These are phyloP conservation scores for Lasiodiplodia citricola DNA, from an alignment of 2,329 filamentous ascomycete genomes.

Conservation along the genomic window DNA sequence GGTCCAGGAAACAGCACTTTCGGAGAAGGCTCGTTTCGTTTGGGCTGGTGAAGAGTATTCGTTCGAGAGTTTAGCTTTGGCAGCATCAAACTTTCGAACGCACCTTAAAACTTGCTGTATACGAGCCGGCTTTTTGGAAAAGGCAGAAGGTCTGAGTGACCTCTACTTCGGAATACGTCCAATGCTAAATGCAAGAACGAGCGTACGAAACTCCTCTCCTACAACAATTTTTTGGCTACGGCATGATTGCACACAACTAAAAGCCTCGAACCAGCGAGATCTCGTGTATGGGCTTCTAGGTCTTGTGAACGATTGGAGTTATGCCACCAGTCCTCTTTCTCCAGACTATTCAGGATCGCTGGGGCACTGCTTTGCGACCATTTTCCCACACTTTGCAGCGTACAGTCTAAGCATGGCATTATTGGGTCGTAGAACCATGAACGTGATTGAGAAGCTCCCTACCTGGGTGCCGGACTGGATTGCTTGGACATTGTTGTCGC, in stretches of 20 bases:
- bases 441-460: background rate
- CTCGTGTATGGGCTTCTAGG: background rate
- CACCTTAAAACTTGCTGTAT: background rate
- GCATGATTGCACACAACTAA: fast-evolving
- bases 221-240: background rate
- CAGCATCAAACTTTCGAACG: background rate
- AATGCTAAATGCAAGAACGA: background rate
- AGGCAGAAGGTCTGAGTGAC: fast-evolving
- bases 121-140: too few species aligned
- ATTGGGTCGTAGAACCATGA: background rate
- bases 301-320: background rate
- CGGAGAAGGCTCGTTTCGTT: background rate
- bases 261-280: background rate
- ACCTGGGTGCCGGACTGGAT: conserved; percentile 3
- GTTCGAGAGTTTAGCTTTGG: background rate
- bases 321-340: background rate
- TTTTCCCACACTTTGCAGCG: background rate
- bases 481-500: background rate
- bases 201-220: background rate
- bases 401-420: background rate
- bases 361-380: background rate
- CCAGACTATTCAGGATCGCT: background rate
- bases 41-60: background rate
- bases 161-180: too few species aligned
- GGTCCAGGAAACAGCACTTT: background rate